Percentiles rank a stretch among this genome's conserved stretches.
Conservation (phyloP, 805 yeast species). For the Torulaspora delbrueckii region DNA sequence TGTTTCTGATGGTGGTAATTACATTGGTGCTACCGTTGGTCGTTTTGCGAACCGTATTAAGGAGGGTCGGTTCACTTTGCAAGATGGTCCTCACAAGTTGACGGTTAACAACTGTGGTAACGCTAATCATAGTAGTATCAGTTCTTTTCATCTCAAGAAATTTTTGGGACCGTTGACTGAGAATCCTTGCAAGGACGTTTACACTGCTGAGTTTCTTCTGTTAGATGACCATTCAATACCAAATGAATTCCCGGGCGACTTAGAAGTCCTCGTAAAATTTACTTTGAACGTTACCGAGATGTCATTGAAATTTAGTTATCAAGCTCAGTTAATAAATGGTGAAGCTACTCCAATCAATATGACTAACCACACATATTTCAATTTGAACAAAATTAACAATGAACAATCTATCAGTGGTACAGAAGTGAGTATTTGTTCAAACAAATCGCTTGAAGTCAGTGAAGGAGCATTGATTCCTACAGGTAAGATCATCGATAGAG, state of each 20-base stretch:
- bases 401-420: slow-evolving; percentile 37
- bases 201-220: slow-evolving; percentile 38
- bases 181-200: slow-evolving; percentile 30
- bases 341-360: slow-evolving; percentile 49
- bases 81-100: slow-evolving; percentile 40
- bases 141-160: slow-evolving; percentile 47
- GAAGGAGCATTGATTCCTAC: slow-evolving; percentile 43
- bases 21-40: slow-evolving; percentile 62
- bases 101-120: slow-evolving; percentile 41
- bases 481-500: slow-evolving; percentile 38
- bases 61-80: slow-evolving; percentile 41
- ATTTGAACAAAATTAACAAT: slow-evolving; percentile 36
- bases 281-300: slow-evolving; percentile 35
- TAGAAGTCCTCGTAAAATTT: slow-evolving; percentile 45
- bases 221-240: slow-evolving; percentile 39
- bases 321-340: slow-evolving; percentile 28
- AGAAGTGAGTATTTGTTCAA: slow-evolving; percentile 38
- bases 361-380: slow-evolving; percentile 63
- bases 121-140: slow-evolving; percentile 51
- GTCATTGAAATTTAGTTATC: slow-evolving; percentile 47
- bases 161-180: slow-evolving; percentile 51
- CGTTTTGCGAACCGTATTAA: slow-evolving; percentile 58
- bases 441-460: slow-evolving; percentile 40
- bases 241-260: slow-evolving; percentile 59
- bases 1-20: slow-evolving; percentile 39